Evolutionary conservation across 1,284 basidiomycete species (phyloP), one percentile per base, ranked within the genome.

Genomic region (Apiotrichum akiyoshidainum): DNA sequence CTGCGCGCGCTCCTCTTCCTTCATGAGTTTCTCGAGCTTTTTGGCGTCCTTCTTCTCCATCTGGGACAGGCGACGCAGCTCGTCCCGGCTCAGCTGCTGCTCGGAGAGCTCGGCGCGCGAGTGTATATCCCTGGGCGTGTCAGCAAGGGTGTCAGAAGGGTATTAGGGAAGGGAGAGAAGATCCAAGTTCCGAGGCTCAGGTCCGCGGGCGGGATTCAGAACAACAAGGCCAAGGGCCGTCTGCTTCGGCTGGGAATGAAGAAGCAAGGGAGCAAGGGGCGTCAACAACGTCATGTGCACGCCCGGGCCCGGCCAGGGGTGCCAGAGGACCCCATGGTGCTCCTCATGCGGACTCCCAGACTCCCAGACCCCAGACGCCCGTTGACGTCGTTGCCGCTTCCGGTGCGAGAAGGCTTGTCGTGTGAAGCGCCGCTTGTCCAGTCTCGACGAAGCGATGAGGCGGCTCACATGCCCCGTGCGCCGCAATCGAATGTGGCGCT

Each of bases 31-130:
- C 59, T 72, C 61, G 34, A 79, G 66, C 40, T 72, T 69, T 54
- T 68, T 70, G 42, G 74, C 76, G 55, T 79, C 77, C 64, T 75
- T 77, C 65, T 72, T 73, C 68, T 73, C 69, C 75, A 75, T 73
- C 31, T 59, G 67, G 11, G 69, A 61, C 12, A 75, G 68, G 40
- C 65, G 65, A 34, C 61, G 61, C 33, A 75, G 65, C 41, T 71
- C 71, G 9, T 58, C 57, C 4, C 68, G 65, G 55, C 66, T 65
- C 19, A 76, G 61, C 53, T 72, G 68, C 31, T 73, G 64, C 60
- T 77, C 73, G n/a, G 66, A 66, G 2, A 71, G 50, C 51, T 74
- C 73, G 49, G 73, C 70, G 17, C 73, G 75, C 44, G 66, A 57
- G 65, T 77, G 75, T 47, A 77, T 75, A 56, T 75, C 75, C 51